Evolutionary conservation across 148 eudicot genomes (phyloP), one percentile per base, ranked within the genome.

Genomic region (Dianthus caryophyllus): DNA sequence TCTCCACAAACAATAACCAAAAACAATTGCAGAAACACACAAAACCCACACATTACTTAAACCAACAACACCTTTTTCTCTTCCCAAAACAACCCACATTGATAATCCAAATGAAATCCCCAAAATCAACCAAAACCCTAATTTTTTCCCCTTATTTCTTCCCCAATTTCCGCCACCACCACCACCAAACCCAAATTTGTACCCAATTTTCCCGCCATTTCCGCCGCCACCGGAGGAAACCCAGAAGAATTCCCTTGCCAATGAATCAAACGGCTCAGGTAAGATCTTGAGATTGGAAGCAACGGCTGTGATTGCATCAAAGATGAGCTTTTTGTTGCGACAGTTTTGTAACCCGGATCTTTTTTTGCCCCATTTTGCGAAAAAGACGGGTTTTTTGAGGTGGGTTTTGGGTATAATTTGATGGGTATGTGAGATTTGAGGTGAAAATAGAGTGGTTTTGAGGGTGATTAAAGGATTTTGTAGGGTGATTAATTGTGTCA

Each of bases 181-280:
- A 5, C 82, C 86, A 24, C 87, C 87, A 30, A 76, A 77, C 7
- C 82, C 78, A 44, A 55, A 71, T 61, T 64, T 36, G 65, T 74
- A 70, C 67, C 92, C 76, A 22, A 62, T 10, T 41, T 79, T 78
- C 21, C 88, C 86, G 52, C 89, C 89, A 55, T 78, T 73, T n/a
- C 91, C 91, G 10, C 91, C 91, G 9, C 77, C 82, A 26, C 75
- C 83, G 4, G 30, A 63, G 15, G 33, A 26, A 61, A 59, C 61
- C 66, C 39, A 70, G 9, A 33, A 2, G 7, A 87, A 81, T 55
- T 76, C 86, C 31, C 72, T 77, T 31, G 82, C 59, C 14, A 84
- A 33, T 30, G 79, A 79, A 69, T 82, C 86, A 21, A 83, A 47
- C 0, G 96, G 96, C 71, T 83, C 88, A 15, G 96, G 96, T 16